Base-by-base conservation (phyloP, 106 monocot genomes). In the Iris macrosiphon region DNA sequence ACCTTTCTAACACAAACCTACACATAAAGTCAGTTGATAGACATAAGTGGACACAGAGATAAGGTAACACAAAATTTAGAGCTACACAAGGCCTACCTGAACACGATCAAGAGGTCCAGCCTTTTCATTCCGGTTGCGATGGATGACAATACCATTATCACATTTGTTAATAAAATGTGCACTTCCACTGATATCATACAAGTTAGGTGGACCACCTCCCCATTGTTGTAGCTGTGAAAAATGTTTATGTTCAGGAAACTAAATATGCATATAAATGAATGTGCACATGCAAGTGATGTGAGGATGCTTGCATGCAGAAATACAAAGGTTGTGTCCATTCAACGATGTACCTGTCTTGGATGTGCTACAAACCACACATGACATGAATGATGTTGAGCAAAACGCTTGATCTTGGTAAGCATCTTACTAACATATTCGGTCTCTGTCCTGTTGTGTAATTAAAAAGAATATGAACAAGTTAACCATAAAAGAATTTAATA, bases 181-280 rank as follows among this genome's bases (percentile, higher is more conserved):
- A 61, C 96, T 96, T 61, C 96, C 96, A 75, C 96, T 96, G 31
- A 96, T 86, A 66, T 96, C 96, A 60, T 96, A 96, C 67, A 96
- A 30, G 72, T 85, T 85, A 34, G 96, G 90, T 49, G 96, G 66
- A 9, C 61, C 49, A 55, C 96, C 96, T 23, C 39, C 32, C 96
- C 96, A 96, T 4, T 86, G 71, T 63, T 86, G 86, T 19, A 93
- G 67, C 93, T 93, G 58, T 25, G 40, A 34, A 62, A 61, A 53
- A 30, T 31, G 25, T 40, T 27, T 32, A 3, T 40, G 19, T 25
- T 58, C 22, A 60, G 21, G 40, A 47, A 21, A 52, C 15, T 22
- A 45, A 31, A 72, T 35, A 10, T 35, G 34, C 34, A 35, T 35
- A 35, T 6, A 35, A 6, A 6, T 10, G 10, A 35, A 35, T 35